Conservation (phyloP, 192 early-diverging fungal species). For the Powellomyces hirtus region DNA sequence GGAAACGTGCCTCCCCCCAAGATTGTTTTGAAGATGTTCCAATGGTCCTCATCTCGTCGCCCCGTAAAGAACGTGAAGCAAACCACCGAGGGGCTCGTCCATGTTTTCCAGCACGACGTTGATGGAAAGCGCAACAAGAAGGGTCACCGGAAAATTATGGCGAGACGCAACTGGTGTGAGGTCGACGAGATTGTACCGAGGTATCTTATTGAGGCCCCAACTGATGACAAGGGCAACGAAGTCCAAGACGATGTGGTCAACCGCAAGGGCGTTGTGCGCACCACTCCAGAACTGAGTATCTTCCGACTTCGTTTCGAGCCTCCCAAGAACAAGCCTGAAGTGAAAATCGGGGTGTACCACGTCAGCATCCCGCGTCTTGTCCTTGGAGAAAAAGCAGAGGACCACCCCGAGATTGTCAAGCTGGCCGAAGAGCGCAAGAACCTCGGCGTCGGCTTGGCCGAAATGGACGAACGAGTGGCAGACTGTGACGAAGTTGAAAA, state of each 20-base stretch:
- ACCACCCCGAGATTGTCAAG: neutral
- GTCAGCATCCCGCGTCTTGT: conserved; percentile 15
- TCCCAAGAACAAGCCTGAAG: neutral
- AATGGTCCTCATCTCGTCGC: conserved; percentile 10
- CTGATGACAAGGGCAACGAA: neutral
- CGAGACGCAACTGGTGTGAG: conserved; percentile 22
- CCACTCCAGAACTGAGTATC: neutral
- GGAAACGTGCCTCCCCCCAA: conserved; percentile 25
- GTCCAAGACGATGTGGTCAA: neutral
- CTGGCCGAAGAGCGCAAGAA: neutral
- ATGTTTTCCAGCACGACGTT: conserved; percentile 22
- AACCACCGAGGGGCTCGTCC: conserved; percentile 10
- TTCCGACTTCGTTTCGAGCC: conserved; percentile 16
- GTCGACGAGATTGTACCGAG: conserved; percentile 10
- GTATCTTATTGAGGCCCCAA: neutral
- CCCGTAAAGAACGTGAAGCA: conserved; percentile 8
- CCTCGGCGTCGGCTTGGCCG: neutral
- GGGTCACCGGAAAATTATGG: conserved; percentile 19
- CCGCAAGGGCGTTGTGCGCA: neutral
- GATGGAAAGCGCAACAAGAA: conserved; percentile 8
- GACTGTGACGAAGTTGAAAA: conserved; percentile 1
- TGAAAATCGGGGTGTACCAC: neutral
- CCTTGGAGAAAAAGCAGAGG: neutral
- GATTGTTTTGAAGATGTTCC: conserved; percentile 12
- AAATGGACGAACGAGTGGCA: conserved; percentile 13